Evolutionary conservation across 495 filamentous ascomycete genomes (phyloP).

Genomic region (Daldinia grandis): DNA sequence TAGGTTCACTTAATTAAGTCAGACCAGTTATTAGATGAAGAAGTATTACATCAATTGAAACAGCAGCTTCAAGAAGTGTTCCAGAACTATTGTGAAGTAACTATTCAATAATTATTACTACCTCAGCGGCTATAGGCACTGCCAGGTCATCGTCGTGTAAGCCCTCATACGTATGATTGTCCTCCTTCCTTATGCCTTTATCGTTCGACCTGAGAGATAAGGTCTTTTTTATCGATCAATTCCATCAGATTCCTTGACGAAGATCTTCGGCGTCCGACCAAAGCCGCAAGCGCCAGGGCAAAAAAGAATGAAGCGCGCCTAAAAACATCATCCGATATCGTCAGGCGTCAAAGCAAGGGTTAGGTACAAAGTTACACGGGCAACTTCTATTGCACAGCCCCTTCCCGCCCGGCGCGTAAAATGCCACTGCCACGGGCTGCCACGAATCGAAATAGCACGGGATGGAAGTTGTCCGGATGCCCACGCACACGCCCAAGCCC

Average conservation of each 20-base stretch:
- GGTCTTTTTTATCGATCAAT: background rate
- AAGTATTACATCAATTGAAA: constrained; percentile 14
- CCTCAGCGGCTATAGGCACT: constrained; percentile 24
- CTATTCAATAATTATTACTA: constrained; percentile 1
- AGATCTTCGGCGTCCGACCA: constrained; percentile 6
- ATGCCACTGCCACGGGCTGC: background rate
- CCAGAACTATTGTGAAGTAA: background rate
- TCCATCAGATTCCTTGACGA: constrained; percentile 8
- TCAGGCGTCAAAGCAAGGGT: background rate
- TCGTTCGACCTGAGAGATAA: background rate
- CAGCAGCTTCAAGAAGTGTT: constrained; percentile 25
- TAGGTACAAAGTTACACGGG: constrained; percentile 6
- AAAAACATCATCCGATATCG: constrained; percentile 14
- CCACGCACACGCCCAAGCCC: background rate
- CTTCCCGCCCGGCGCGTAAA: constrained; percentile 25
- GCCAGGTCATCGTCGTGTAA: constrained; percentile 16
- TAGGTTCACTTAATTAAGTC: constrained; percentile 1
- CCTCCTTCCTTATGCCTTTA: constrained; percentile 33
- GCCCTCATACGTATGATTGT: constrained; percentile 29
- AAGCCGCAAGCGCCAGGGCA: constrained; percentile 8
- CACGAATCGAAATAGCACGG: background rate
- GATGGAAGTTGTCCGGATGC: background rate
- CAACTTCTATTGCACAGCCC: constrained; percentile 17
- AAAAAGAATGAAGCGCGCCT: constrained; percentile 19
- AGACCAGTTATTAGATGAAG: background rate